phyloP scores from a whole-genome alignment of 2,329 filamentous ascomycete genomes.

The Hypoxylon sp. region DNA sequence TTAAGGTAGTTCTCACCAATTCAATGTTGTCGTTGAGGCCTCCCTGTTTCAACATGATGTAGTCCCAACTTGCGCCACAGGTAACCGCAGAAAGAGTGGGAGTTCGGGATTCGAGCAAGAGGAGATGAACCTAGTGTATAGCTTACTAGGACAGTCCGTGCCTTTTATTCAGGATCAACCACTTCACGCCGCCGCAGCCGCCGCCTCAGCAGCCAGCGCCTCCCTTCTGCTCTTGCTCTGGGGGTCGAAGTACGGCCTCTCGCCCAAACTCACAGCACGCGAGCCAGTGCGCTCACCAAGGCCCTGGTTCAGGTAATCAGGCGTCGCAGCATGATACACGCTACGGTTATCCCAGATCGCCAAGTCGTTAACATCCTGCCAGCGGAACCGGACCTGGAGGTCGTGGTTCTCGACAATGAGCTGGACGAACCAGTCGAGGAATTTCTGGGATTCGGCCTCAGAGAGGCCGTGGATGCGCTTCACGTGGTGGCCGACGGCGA shows the following conservation, averaged over 20 bases:
- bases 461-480: conserved; percentile 49
- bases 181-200: conserved; percentile 7
- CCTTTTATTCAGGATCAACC: background rate
- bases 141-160: no score
- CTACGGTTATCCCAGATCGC: conserved; percentile 72
- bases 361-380: conserved; percentile 56
- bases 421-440: conserved; percentile 50
- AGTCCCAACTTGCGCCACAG: no score
- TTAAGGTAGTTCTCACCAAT: no score
- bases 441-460: conserved; percentile 43
- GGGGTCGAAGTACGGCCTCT: conserved; percentile 66
- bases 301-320: conserved; percentile 64
- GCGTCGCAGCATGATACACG: conserved; percentile 68
- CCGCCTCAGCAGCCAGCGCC: conserved; percentile 52
- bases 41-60: no score
- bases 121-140: no score
- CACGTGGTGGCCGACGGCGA: conserved; percentile 52
- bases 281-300: conserved; percentile 61
- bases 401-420: conserved; percentile 53
- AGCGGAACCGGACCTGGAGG: conserved; percentile 53
- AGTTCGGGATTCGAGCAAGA: no score
- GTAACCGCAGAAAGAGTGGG: no score
- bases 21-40: background rate
- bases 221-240: conserved; percentile 62
- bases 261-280: conserved; percentile 65